Conservation (phyloP, 805 yeast genomes). For the Starmerella scarabaei region DNA sequence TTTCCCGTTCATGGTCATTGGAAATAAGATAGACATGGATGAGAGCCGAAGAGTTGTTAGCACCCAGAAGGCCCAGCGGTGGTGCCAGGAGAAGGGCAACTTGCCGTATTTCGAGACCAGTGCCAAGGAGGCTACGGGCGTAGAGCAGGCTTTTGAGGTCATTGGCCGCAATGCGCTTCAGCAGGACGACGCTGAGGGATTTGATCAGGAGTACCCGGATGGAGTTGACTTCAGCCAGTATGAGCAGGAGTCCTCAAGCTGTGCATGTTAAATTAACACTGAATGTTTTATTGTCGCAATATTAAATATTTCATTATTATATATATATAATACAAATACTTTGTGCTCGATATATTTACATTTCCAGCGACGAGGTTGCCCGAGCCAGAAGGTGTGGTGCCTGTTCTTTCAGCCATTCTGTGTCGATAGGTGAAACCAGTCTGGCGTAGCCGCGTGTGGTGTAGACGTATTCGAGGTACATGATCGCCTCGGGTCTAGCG, state of each 20-base stretch:
- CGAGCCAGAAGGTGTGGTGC: slow-evolving; percentile 20
- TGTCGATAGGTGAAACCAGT: slow-evolving; percentile 65
- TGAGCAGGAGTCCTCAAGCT: slow-evolving; percentile 64
- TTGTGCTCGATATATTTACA: neutral
- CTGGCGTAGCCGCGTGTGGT: slow-evolving; percentile 90
- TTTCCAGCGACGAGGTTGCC: slow-evolving; percentile 1
- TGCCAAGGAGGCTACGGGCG: slow-evolving; percentile 93
- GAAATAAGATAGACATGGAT: slow-evolving; percentile 90
- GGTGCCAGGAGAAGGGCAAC: slow-evolving; percentile 55
- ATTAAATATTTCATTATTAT: neutral
- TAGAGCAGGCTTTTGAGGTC: slow-evolving; percentile 89
- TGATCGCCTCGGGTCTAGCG: slow-evolving; percentile 63
- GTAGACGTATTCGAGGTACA: slow-evolving; percentile 89
- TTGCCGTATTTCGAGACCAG: slow-evolving; percentile 93
- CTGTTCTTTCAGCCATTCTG: slow-evolving; percentile 49
- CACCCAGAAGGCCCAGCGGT: slow-evolving; percentile 46
- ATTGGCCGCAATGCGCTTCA: slow-evolving; percentile 91
- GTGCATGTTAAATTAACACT: slow-evolving; percentile 62
- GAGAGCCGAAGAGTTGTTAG: slow-evolving; percentile 71
- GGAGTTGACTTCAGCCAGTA: slow-evolving; percentile 82
- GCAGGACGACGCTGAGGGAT: slow-evolving; percentile 86
- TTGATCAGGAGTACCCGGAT: slow-evolving; percentile 86
- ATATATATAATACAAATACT: neutral
- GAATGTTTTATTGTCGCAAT: neutral
- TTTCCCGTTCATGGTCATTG: slow-evolving; percentile 90